A percentile compares a stretch with the other conserved stretches of the same genome.
These are phyloP conservation scores for Chlorella ohadii DNA, from an alignment of 139 green algal species.

Conservation along the genomic window DNA sequence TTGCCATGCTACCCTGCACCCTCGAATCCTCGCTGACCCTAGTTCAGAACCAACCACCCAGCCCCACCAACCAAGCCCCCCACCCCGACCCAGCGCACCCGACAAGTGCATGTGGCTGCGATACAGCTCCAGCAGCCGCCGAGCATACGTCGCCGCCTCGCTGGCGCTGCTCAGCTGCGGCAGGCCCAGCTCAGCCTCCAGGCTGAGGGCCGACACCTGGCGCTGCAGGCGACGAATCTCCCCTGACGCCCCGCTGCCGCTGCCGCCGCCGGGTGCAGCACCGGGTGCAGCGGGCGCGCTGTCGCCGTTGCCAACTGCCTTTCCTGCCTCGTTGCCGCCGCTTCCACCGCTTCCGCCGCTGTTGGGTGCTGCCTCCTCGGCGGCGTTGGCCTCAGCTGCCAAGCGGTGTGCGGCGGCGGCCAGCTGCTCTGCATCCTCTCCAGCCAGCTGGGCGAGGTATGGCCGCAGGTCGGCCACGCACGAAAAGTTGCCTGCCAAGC, in stretches of 20 bases:
- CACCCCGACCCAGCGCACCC: too few species aligned
- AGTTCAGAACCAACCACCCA: too few species aligned
- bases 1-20: too few species aligned
- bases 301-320: neutral
- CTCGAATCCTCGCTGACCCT: too few species aligned
- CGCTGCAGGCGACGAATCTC: slow-evolving; percentile 23
- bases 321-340: neutral
- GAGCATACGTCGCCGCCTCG: slow-evolving; percentile 45
- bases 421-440: slow-evolving; percentile 10
- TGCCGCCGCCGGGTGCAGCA: neutral
- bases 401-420: neutral
- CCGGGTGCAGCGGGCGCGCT: neutral
- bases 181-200: slow-evolving; percentile 65
- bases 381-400: slow-evolving; percentile 2
- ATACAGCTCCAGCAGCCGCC: slow-evolving; percentile 59
- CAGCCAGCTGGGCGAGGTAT: slow-evolving; percentile 11
- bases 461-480: slow-evolving; percentile 38
- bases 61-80: too few species aligned
- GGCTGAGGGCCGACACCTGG: slow-evolving; percentile 36
- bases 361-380: neutral
- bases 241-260: neutral
- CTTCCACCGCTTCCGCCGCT: neutral
- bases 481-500: slow-evolving; percentile 5
- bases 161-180: slow-evolving; percentile 17
- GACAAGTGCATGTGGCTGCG: slow-evolving; percentile 52